Conservation (phyloP, 2,329 filamentous ascomycete genomes). For the Lachnellula arida region DNA sequence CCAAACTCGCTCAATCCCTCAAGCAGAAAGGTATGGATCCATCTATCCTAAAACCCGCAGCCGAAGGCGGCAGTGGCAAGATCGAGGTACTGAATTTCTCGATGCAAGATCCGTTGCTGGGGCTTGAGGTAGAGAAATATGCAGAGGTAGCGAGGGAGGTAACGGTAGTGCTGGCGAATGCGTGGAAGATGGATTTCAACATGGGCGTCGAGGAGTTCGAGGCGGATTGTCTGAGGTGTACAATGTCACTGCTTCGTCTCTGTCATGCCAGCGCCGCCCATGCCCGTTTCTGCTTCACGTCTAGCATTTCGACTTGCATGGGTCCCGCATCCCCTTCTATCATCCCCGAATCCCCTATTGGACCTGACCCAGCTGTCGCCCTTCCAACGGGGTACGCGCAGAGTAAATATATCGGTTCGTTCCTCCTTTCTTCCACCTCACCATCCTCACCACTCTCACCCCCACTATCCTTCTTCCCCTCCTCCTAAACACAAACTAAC, state of each 20-base stretch:
- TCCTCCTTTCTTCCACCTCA: background rate
- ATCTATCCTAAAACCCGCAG: constrained; percentile 11
- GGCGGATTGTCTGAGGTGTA: constrained; percentile 30
- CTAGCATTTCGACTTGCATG: constrained; percentile 27
- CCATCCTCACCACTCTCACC: background rate
- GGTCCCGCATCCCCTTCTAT: constrained; percentile 12
- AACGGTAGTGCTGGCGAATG: constrained; percentile 28
- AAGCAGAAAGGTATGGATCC: constrained; percentile 15
- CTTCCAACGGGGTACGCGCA: constrained; percentile 27
- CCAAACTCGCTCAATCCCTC: constrained; percentile 16
- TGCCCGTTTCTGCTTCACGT: constrained; percentile 27
- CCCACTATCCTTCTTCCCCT: no score
- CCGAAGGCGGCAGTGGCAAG: constrained; percentile 11
- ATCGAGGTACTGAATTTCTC: constrained; percentile 26
- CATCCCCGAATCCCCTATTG: constrained; percentile 22
- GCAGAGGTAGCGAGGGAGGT: constrained; percentile 19
- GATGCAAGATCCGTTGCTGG: constrained; percentile 28
- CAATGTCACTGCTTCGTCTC: constrained; percentile 29
- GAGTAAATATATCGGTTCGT: constrained; percentile 27
- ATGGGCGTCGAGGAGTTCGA: constrained; percentile 28
- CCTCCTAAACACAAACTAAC: no score
- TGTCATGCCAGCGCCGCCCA: constrained; percentile 18
- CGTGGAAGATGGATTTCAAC: constrained; percentile 33
- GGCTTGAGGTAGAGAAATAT: constrained; percentile 25
- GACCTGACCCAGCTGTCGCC: constrained; percentile 17